Evolutionary conservation across 2,329 filamentous ascomycete genomes (phyloP).

Genomic region (Alternaria ethzedia): DNA sequence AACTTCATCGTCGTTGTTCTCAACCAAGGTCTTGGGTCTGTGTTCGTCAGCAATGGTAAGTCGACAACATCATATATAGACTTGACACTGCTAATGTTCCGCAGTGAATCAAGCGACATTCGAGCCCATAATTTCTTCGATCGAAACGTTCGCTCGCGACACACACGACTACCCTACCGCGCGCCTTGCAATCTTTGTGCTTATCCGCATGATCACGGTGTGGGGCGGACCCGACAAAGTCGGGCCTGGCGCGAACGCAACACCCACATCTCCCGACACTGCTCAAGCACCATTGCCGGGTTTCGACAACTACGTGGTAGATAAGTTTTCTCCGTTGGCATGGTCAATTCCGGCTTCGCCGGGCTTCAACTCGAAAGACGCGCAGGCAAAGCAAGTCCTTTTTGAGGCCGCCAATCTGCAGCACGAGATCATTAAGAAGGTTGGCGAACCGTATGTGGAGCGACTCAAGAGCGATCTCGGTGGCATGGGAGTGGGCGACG

Average conservation of each 20-base stretch:
- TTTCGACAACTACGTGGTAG: constrained; percentile 90
- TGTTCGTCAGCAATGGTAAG: constrained; percentile 80
- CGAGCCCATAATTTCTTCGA: constrained; percentile 82
- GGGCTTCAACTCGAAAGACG: constrained; percentile 82
- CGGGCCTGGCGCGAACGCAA: constrained; percentile 35
- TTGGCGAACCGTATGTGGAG: constrained; percentile 78
- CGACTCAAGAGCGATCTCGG: constrained; percentile 72
- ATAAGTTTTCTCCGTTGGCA: constrained; percentile 84
- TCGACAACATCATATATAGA: background rate
- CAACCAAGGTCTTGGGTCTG: constrained; percentile 85
- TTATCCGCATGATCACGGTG: constrained; percentile 80
- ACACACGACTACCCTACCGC: constrained; percentile 70
- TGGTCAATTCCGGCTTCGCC: constrained; percentile 86
- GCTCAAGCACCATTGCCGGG: constrained; percentile 71
- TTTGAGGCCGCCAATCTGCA: constrained; percentile 87
- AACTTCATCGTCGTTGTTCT: constrained; percentile 90
- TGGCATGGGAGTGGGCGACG: constrained; percentile 69
- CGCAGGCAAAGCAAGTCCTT: constrained; percentile 86
- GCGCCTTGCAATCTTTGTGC: constrained; percentile 79
- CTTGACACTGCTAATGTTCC: constrained; percentile 13
- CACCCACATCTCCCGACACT: constrained; percentile 55
- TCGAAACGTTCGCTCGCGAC: constrained; percentile 83
- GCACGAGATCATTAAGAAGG: constrained; percentile 89
- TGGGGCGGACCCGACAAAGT: constrained; percentile 86
- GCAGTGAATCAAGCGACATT: constrained; percentile 85